A percentile compares a stretch with the other conserved stretches of the same genome.
Evolutionary conservation across 345 rosid species (phyloP).

Genomic region (Citrus glauca): DNA sequence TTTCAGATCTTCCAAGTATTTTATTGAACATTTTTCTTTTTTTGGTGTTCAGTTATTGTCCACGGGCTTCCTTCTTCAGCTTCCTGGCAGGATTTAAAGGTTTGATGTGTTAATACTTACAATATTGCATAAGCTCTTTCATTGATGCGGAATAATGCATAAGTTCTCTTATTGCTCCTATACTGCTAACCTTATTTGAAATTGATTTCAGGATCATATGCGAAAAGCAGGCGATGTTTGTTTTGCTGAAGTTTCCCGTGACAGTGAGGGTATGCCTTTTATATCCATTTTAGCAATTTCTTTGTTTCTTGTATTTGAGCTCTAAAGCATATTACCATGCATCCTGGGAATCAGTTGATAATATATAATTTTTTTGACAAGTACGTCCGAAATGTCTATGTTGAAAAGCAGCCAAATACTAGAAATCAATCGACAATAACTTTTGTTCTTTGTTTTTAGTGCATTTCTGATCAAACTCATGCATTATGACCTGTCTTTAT

Average conservation of each 20-base stretch:
- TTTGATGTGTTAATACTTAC: slow-evolving; percentile 13
- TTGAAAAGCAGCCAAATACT: background rate
- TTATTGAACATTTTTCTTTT: background rate
- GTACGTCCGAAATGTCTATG: background rate
- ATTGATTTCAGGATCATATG: slow-evolving; percentile 80
- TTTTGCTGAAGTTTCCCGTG: slow-evolving; percentile 90
- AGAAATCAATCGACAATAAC: background rate
- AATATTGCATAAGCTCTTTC: background rate
- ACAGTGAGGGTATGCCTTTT: slow-evolving; percentile 61
- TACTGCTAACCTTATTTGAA: slow-evolving; percentile 8
- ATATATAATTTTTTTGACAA: background rate
- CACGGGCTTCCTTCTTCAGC: slow-evolving; percentile 93
- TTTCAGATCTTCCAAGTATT: background rate
- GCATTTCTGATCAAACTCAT: background rate
- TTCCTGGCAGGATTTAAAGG: slow-evolving; percentile 99
- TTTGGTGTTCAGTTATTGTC: slow-evolving; percentile 60
- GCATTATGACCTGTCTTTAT: background rate
- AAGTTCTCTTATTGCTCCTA: background rate
- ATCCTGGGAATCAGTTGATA: background rate
- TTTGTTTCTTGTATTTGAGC: background rate
- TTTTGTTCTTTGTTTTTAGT: background rate
- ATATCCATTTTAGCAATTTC: background rate
- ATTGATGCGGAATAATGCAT: background rate
- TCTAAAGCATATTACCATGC: background rate
- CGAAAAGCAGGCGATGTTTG: slow-evolving; percentile 96